Evolutionary conservation across 2,329 filamentous ascomycete genomes (phyloP).

Genomic region (Lecanicillium sp.): DNA sequence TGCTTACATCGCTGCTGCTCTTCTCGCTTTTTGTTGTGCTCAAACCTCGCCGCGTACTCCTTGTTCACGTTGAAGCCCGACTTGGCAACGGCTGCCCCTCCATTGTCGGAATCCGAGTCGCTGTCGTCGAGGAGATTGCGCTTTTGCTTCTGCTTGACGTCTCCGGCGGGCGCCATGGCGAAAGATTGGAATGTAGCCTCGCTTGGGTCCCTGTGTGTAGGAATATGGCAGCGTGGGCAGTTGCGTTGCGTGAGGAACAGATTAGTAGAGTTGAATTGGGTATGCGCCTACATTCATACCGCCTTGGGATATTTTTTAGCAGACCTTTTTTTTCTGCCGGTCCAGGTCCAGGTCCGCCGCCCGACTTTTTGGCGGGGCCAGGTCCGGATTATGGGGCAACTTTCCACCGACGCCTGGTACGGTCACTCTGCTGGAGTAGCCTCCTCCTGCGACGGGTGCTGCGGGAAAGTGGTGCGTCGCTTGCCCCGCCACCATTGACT

Average conservation of each 20-base stretch:
- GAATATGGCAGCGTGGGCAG: too few species aligned
- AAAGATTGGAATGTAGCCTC: background rate
- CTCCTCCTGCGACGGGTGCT: background rate
- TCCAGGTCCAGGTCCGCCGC: background rate
- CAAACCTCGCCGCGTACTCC: slow-evolving; percentile 81
- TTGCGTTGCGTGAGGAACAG: too few species aligned
- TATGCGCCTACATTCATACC: too few species aligned
- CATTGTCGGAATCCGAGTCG: slow-evolving; percentile 40
- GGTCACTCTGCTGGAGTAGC: too few species aligned
- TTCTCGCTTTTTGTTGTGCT: slow-evolving; percentile 95
- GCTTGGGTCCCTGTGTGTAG: slow-evolving; percentile 8
- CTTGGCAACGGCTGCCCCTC: slow-evolving; percentile 29
- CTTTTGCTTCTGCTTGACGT: slow-evolving; percentile 31
- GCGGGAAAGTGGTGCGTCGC: too few species aligned
- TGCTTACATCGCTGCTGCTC: slow-evolving; percentile 63
- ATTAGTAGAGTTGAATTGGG: too few species aligned
- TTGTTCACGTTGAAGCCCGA: slow-evolving; percentile 74
- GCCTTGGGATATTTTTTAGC: slow-evolving; percentile 4
- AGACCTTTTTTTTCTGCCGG: slow-evolving; percentile 4
- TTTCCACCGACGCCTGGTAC: slow-evolving; percentile 15
- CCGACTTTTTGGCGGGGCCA: slow-evolving; percentile 14
- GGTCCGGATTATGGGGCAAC: slow-evolving; percentile 5
- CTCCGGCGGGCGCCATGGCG: too few species aligned
- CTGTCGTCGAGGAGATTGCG: slow-evolving; percentile 49
- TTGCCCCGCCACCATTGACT: too few species aligned